Evolutionary conservation across 768 basidiomycete genomes (phyloP).

Genomic region (Boletus tomentosulus): DNA sequence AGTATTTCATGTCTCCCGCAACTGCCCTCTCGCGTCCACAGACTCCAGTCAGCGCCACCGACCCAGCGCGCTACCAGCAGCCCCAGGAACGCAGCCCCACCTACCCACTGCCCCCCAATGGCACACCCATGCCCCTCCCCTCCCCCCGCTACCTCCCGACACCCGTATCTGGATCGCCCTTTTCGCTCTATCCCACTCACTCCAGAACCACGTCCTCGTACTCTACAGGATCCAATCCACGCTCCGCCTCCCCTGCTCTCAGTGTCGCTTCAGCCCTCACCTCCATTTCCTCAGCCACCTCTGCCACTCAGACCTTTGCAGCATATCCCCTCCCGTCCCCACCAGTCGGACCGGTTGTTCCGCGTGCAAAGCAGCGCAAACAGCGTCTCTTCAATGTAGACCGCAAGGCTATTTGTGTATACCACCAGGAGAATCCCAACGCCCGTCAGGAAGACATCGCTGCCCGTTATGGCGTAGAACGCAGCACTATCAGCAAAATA

Average conservation of each 20-base stretch:
- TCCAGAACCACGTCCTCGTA: conserved; percentile 43
- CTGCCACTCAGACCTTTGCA: conserved; percentile 27
- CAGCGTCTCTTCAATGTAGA: conserved; percentile 71
- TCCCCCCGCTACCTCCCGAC: conserved; percentile 45
- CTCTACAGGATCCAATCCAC: conserved; percentile 41
- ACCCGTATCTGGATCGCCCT: conserved; percentile 44
- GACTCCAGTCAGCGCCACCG: conserved; percentile 34
- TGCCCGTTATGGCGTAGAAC: conserved; percentile 68
- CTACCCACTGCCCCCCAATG: conserved; percentile 18
- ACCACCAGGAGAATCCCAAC: conserved; percentile 58
- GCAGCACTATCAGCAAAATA: conserved; percentile 93
- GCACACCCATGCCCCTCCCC: conserved; percentile 27
- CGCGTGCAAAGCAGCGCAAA: conserved; percentile 56
- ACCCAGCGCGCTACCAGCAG: conserved; percentile 27
- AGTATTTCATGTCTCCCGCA: conserved; percentile 37
- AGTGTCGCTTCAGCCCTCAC: conserved; percentile 54
- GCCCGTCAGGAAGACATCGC: conserved; percentile 85
- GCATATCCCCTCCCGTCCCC: conserved; percentile 28
- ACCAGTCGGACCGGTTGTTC: conserved; percentile 27
- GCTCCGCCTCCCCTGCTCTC: conserved; percentile 58
- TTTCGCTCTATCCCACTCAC: conserved; percentile 41
- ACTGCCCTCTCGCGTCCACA: conserved; percentile 37
- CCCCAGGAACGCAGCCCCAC: conserved; percentile 31
- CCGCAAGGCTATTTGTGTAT: conserved; percentile 70
- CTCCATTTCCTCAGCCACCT: conserved; percentile 43